These are phyloP conservation scores for Mortierella sp. DNA, from an alignment of 371 early-diverging fungal genomes.

Conservation along the genomic window DNA sequence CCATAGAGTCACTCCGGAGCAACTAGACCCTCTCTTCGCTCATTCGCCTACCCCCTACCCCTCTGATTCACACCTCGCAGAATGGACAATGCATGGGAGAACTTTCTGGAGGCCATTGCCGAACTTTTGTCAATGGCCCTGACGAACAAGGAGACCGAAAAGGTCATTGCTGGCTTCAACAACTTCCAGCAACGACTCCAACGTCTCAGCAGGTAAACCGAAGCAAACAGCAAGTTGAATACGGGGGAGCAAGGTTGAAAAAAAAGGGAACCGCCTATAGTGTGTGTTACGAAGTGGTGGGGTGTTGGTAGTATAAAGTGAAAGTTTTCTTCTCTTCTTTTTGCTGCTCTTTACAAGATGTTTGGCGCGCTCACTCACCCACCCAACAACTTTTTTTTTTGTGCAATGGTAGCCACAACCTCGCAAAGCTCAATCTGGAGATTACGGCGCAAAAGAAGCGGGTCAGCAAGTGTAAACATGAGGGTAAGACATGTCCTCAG, in stretches of 20 bases:
- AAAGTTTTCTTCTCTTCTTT: neutral
- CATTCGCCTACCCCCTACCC: neutral
- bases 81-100: constrained; percentile 67
- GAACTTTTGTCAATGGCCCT: constrained; percentile 80
- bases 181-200: constrained; percentile 79
- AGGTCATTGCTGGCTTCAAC: constrained; percentile 74
- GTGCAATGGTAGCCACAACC: constrained; percentile 66
- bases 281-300: neutral
- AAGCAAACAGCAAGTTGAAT: neutral
- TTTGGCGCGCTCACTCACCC: constrained; percentile 1
- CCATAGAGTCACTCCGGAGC: neutral
- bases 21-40: neutral
- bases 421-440: constrained; percentile 67
- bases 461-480: constrained; percentile 76
- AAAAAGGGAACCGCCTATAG: neutral
- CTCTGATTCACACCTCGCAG: neutral
- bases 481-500: constrained; percentile 81
- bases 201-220: constrained; percentile 72
- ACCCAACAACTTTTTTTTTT: neutral
- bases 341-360: neutral
- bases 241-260: neutral
- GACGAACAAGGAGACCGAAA: constrained; percentile 87
- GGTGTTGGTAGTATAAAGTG: neutral
- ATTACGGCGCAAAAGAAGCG: constrained; percentile 56
- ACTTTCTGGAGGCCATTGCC: constrained; percentile 85